phyloP scores from a whole-genome alignment of 192 early-diverging fungal genomes.

The Paraglomus occultum region DNA sequence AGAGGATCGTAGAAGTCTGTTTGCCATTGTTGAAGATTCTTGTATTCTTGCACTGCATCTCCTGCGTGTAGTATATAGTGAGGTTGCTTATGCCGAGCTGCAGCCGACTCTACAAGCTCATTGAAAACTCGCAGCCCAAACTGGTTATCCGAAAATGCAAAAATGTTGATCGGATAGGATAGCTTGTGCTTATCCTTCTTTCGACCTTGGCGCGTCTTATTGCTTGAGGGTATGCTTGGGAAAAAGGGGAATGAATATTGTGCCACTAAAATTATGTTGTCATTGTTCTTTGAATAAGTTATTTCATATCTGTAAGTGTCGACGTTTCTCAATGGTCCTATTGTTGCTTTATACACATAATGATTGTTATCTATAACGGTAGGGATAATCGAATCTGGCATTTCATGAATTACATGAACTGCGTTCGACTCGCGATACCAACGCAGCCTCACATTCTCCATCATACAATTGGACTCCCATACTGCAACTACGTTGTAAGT shows the following conservation, averaged over 20 bases:
- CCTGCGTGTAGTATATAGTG: conserved; percentile 69
- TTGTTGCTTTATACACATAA: conserved; percentile 36
- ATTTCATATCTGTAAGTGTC: conserved; percentile 34
- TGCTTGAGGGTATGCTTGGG: not conserved
- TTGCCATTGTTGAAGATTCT: conserved; percentile 65
- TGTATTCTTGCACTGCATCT: conserved; percentile 62
- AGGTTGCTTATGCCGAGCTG: conserved; percentile 35
- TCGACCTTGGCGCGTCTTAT: not conserved
- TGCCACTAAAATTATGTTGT: not conserved
- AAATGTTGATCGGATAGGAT: conserved; percentile 38
- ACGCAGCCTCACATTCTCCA: conserved; percentile 43
- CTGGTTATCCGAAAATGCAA: conserved; percentile 49
- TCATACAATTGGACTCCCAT: conserved; percentile 56
- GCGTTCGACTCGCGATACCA: conserved; percentile 32
- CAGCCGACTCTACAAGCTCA: conserved; percentile 31
- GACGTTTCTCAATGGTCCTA: conserved; percentile 32
- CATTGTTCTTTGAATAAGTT: not conserved
- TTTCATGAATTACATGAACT: not conserved
- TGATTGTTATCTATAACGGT: conserved; percentile 36
- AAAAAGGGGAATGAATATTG: conserved; percentile 21
- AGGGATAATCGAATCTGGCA: conserved; percentile 19
- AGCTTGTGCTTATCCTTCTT: conserved; percentile 24
- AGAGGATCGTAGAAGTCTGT: conserved; percentile 65
- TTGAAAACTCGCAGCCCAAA: conserved; percentile 46
- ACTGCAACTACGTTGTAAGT: conserved; percentile 46